phyloP scores from a whole-genome alignment of 495 filamentous ascomycete genomes.

The Xylaria sp. region DNA sequence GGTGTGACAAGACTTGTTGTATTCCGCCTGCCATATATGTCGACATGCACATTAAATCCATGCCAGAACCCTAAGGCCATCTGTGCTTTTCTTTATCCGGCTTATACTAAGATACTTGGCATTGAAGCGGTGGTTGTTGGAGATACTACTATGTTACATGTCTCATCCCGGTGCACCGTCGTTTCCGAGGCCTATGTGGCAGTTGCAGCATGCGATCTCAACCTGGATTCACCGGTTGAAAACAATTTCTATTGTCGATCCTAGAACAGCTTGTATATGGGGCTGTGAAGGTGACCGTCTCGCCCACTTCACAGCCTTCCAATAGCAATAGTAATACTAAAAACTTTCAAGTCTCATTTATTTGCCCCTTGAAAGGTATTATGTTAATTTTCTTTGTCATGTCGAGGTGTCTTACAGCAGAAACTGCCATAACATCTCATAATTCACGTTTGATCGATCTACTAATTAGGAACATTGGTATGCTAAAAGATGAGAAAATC shows the following conservation, averaged over 20 bases:
- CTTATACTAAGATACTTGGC: background rate
- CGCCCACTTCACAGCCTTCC: background rate
- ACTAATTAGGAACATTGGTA: background rate
- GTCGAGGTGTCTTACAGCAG: background rate
- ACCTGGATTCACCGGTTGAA: background rate
- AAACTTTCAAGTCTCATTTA: background rate
- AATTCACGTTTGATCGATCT: background rate
- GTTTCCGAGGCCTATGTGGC: too few relatives aligned
- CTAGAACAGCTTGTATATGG: background rate
- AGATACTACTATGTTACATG: background rate
- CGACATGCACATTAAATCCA: background rate
- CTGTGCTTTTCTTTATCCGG: background rate
- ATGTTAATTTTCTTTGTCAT: background rate
- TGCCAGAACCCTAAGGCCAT: background rate
- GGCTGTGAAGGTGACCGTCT: background rate
- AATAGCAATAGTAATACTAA: background rate
- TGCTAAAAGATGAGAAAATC: background rate
- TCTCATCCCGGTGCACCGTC: background rate
- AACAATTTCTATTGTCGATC: background rate
- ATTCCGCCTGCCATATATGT: background rate
- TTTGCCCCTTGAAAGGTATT: background rate
- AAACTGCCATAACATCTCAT: background rate
- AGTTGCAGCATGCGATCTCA: background rate
- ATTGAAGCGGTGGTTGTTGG: background rate
- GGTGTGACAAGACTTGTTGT: background rate